A percentile compares a stretch with the other conserved stretches of the same genome.
phyloP scores from a whole-genome alignment of 768 basidiomycete genomes.

The Tylopilus rubrobrunneus region DNA sequence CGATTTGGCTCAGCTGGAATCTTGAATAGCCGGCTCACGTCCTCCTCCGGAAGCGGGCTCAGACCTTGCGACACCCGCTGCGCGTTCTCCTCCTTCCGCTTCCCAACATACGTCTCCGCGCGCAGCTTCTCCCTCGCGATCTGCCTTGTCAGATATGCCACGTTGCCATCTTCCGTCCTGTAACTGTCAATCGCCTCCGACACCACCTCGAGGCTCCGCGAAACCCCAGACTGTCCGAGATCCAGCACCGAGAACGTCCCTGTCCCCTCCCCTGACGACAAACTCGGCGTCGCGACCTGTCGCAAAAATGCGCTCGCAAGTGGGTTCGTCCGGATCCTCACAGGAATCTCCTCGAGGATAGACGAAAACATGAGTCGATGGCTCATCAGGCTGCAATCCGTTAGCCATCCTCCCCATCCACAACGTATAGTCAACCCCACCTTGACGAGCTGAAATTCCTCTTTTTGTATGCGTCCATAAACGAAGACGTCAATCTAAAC shows the following conservation, averaged over 20 bases:
- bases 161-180: conserved; percentile 88
- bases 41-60: conserved; percentile 83
- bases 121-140: conserved; percentile 80
- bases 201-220: conserved; percentile 77
- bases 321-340: conserved; percentile 80
- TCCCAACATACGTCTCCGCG: conserved; percentile 75
- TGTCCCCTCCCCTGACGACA: conserved; percentile 35
- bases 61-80: conserved; percentile 77
- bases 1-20: conserved; percentile 86
- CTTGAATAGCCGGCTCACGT: conserved; percentile 79
- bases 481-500: conserved; percentile 75
- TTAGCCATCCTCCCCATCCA: not conserved
- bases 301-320: conserved; percentile 77
- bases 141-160: conserved; percentile 83
- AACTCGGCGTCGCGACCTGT: conserved; percentile 47
- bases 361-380: conserved; percentile 82
- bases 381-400: conserved; percentile 58
- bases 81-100: conserved; percentile 87
- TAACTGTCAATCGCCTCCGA: conserved; percentile 83
- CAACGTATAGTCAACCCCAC: conserved; percentile 39
- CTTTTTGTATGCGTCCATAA: conserved; percentile 78
- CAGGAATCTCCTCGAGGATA: conserved; percentile 81
- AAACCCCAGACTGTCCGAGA: conserved; percentile 64
- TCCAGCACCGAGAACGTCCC: conserved; percentile 68
- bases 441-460: conserved; percentile 82